Base-by-base conservation (phyloP, 805 yeast genomes). In the Yarrowia bubula region DNA sequence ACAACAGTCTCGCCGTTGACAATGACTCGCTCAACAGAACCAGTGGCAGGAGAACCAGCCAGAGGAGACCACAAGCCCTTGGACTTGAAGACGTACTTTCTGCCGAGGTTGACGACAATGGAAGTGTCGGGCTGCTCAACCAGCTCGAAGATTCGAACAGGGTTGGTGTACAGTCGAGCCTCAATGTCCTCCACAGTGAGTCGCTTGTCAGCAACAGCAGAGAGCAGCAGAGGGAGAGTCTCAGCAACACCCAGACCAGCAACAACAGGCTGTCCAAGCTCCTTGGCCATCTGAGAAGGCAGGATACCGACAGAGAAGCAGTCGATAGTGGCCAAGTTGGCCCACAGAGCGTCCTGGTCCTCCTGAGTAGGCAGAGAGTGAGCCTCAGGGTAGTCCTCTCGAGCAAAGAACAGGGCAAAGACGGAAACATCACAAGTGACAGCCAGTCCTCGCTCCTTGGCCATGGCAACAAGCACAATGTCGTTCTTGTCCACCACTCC, bases 371-470 rank as follows among this genome's bases (percentile, higher is more conserved):
- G 97, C 75, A 92, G 80, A 81, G 86, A 86, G 28, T 77, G 73
- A 70, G 91, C 88, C 70, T 85, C 85, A 72, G 87, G 87, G 61
- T 86, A 89, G 42, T 85, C 85, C 74, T 84, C 88, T 67, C 72
- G 73, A 50, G 90, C 82, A 68, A 89, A 79, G 79, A 91, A 92
- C 74, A 92, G 80, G 4, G 96, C 80, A 74, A 85, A 87, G 57
- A 93, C 86, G 22, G 92, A 80, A 68, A 90, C 96, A 76, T 93
- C 98, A 77, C 96, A 89, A 18, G 98, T 91, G 42, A 93, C 96
- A 69, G 82, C 82, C 71, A 90, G 80, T 51, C 87, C 86, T 81
- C 89, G 90, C 66, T 83, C 88, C 78, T 92, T 92, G 62, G 96
- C 90, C 84, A 93, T 85, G 73, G 83, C 82, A 73, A 93, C 89